Evolutionary conservation across 2,329 filamentous ascomycete species (phyloP).

Genomic region (Penicillium sp.): DNA sequence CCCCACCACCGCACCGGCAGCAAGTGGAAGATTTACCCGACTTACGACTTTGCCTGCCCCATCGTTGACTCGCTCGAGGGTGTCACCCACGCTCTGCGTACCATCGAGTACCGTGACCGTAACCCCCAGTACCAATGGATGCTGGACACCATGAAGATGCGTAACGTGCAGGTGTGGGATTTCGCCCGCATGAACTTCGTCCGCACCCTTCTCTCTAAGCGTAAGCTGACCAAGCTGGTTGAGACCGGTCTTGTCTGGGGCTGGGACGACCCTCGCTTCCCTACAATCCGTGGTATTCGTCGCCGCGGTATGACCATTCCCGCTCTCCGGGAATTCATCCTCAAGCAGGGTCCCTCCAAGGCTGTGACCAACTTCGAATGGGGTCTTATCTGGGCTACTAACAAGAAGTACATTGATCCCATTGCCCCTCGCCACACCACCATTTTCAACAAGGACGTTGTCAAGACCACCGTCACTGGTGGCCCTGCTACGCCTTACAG

Average conservation of each 20-base stretch:
- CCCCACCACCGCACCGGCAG: slow-evolving; percentile 63
- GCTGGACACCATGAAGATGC: slow-evolving; percentile 48
- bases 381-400: slow-evolving; percentile 54
- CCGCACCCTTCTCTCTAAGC: slow-evolving; percentile 51
- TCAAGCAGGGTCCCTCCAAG: slow-evolving; percentile 51
- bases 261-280: slow-evolving; percentile 54
- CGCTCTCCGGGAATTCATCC: slow-evolving; percentile 51
- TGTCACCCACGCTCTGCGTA: slow-evolving; percentile 64
- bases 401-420: slow-evolving; percentile 81
- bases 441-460: slow-evolving; percentile 67
- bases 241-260: slow-evolving; percentile 50
- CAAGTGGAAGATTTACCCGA: slow-evolving; percentile 66
- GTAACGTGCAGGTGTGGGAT: slow-evolving; percentile 51
- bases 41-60: slow-evolving; percentile 65
- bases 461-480: slow-evolving; percentile 68
- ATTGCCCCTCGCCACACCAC: slow-evolving; percentile 72
- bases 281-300: slow-evolving; percentile 52
- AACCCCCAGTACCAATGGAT: slow-evolving; percentile 55
- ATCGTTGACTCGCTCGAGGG: slow-evolving; percentile 63
- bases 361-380: slow-evolving; percentile 52
- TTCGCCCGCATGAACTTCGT: slow-evolving; percentile 56
- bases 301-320: slow-evolving; percentile 52
- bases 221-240: slow-evolving; percentile 53
- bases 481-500: slow-evolving; percentile 61
- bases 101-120: slow-evolving; percentile 59